phyloP scores from a whole-genome alignment of 208 protist genomes.

The Sergeia podlipaevii region DNA sequence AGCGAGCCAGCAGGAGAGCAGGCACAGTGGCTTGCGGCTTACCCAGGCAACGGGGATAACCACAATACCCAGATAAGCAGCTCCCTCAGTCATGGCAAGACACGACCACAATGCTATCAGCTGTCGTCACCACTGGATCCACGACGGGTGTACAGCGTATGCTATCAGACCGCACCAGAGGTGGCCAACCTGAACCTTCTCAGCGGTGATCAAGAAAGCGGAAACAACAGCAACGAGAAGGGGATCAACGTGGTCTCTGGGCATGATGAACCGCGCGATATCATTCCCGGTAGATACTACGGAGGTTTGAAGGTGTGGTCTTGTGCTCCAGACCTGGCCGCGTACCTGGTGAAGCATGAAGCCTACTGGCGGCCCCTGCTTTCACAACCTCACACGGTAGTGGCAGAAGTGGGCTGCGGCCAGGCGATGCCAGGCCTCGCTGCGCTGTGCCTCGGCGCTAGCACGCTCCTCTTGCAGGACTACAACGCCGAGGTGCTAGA shows the following conservation, averaged over 20 bases:
- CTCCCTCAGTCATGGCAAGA: neutral
- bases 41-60: neutral
- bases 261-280: constrained; percentile 45
- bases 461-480: constrained; percentile 66
- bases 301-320: constrained; percentile 90
- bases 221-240: neutral
- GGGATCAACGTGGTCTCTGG: neutral
- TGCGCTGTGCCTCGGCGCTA: constrained; percentile 57
- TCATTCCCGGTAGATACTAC: constrained; percentile 85
- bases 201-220: neutral
- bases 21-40: neutral
- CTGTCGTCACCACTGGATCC: neutral
- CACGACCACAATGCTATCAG: neutral
- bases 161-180: constrained; percentile 31
- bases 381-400: constrained; percentile 6
- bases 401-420: constrained; percentile 81
- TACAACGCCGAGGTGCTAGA: constrained; percentile 86
- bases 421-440: constrained; percentile 70
- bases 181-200: constrained; percentile 1
- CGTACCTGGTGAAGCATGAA: constrained; percentile 48
- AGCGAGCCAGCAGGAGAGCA: too few species aligned
- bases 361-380: constrained; percentile 19
- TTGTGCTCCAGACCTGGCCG: constrained; percentile 57
- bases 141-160: constrained; percentile 3
- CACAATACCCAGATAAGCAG: neutral